Conservation (phyloP, 75 land plant species). For the Pinus taeda region DNA sequence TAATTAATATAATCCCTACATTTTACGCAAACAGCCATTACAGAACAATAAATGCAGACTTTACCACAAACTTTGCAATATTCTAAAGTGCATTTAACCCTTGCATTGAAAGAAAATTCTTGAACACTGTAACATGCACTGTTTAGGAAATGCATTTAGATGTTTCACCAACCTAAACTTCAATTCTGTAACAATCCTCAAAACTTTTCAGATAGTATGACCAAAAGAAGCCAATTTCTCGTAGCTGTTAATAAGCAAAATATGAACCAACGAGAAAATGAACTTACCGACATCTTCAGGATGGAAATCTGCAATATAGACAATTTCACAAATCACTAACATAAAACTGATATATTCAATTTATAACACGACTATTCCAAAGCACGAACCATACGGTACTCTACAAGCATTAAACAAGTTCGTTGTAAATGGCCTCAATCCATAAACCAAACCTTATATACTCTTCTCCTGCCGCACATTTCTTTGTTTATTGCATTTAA, state of each 20-base stretch:
- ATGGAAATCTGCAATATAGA: constrained; percentile 2
- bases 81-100: no score
- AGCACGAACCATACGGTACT: neutral
- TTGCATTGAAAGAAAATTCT: no score
- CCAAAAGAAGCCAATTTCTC: neutral
- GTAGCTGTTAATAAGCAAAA: neutral
- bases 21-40: neutral
- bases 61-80: neutral
- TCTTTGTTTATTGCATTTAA: neutral
- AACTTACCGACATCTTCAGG: constrained; percentile 7
- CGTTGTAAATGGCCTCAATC: neutral
- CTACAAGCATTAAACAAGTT: no score
- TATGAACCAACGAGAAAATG: neutral
- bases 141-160: no score
- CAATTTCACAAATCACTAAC: neutral
- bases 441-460: neutral
- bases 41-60: neutral
- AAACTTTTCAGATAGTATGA: neutral
- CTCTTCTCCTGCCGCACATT: neutral
- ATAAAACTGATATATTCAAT: neutral
- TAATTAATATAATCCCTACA: neutral
- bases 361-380: neutral
- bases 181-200: neutral
- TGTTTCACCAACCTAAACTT: neutral
- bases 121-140: no score